A percentile compares a stretch with the other conserved stretches of the same genome.
phyloP scores from a whole-genome alignment of 2,329 filamentous ascomycete species.

The Fusarium sp. region DNA sequence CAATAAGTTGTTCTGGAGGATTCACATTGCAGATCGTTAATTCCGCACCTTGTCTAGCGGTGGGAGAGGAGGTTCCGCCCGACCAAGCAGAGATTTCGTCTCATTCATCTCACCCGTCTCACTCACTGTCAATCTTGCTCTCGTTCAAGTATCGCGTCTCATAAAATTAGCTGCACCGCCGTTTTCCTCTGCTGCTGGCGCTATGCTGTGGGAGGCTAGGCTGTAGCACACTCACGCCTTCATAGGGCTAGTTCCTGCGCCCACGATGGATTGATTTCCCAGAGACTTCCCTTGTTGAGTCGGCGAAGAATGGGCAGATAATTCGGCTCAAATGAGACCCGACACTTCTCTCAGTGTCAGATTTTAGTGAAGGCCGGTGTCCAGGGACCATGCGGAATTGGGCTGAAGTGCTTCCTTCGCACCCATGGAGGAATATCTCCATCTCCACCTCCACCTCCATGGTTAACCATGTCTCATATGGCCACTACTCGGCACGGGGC shows the following conservation, averaged over 20 bases:
- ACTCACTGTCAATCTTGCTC: slow-evolving; percentile 10
- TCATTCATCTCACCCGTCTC: background rate
- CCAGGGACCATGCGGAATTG: slow-evolving; percentile 9
- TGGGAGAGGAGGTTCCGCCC: slow-evolving; percentile 4
- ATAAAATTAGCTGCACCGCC: slow-evolving; percentile 9
- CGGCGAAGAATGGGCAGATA: background rate
- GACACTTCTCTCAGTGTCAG: slow-evolving; percentile 22
- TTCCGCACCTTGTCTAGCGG: background rate
- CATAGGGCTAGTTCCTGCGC: slow-evolving; percentile 16
- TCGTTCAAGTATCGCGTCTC: background rate
- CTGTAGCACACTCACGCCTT: background rate
- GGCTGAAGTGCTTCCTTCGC: background rate
- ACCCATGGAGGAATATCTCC: background rate
- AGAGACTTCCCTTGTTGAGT: background rate
- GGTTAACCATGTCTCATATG: slow-evolving; percentile 11
- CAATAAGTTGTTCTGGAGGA: background rate
- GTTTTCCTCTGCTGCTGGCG: slow-evolving; percentile 4
- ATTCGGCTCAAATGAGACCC: slow-evolving; percentile 17
- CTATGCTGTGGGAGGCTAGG: slow-evolving; percentile 9
- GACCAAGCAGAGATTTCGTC: slow-evolving; percentile 3
- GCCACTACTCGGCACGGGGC: slow-evolving; percentile 14
- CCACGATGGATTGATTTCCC: background rate
- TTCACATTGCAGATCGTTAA: background rate
- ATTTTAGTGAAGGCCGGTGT: slow-evolving; percentile 26
- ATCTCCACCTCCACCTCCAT: too few relatives aligned